Base-by-base conservation (phyloP, 2,329 filamentous ascomycete species). In the Cladosporium sp. region DNA sequence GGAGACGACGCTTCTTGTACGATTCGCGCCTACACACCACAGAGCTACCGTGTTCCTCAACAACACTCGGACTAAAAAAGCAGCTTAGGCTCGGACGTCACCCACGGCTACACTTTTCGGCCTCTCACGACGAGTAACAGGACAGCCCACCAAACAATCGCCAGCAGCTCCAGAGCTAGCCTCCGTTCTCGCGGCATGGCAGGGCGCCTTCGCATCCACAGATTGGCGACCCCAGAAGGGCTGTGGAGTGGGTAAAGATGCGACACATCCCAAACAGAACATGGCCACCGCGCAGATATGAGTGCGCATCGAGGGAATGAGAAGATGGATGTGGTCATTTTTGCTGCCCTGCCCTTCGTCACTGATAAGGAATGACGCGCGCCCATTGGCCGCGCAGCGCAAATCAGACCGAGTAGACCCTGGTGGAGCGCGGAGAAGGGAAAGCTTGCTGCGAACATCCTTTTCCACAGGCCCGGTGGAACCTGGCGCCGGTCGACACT, bases 281-380 rank as follows among this genome's bases (percentile, higher is more conserved):
- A 47, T 24, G 41, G 41, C 41, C 41, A 47, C 41, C 32, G 61
- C 49, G 61, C 61, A 57, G 61, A 64, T 64, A 64, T 64, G 61
- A 47, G 51, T 26, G 41, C n/a, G 18, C 28, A 18, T 21, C n/a
- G 61, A 64, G 34, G 15, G 36, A 44, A 44, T 57, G 61, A 55
- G 61, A 64, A 44, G 61, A 64, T 64, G 61, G 61, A 57, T 64
- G 61, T 64, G 61, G 61, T 64, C 61, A 64, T 57, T 64, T 57
- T 64, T 55, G 51, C 51, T 41, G 36, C 26, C 14, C 21, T 34
- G n/a, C 52, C 14, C 34, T 57, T 47, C 51, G 61, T 30, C 51
- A 34, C 61, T 64, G 61, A 64, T 64, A 64, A 64, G 61, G 36
- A 41, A 47, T 18, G 2, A 51, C 21, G 26, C 24, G 18, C 36